Conservation (phyloP, 169 alveolate species). For the Neospora caninum region DNA sequence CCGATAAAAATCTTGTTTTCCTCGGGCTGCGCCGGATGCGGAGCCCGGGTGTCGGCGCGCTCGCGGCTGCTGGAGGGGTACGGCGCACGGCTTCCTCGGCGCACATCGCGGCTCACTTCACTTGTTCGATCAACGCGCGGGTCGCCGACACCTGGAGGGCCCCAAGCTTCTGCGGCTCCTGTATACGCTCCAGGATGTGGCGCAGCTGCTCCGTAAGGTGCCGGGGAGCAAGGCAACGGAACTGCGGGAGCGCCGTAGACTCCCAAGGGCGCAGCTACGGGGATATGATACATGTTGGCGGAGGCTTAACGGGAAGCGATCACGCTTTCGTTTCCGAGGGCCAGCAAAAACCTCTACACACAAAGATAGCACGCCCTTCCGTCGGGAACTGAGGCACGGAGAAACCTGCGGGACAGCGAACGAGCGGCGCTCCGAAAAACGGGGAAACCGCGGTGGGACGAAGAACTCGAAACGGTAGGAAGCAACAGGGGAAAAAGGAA, state of each 20-base stretch:
- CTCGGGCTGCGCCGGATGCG: background rate
- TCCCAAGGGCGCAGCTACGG: conserved; percentile 28
- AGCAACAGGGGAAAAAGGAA: background rate
- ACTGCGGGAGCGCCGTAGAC: conserved; percentile 5
- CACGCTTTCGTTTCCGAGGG: too few species aligned
- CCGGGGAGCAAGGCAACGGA: background rate
- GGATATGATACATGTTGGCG: background rate
- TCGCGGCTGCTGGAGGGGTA: background rate
- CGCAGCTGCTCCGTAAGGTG: background rate
- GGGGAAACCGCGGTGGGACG: background rate
- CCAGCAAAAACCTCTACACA: too few species aligned
- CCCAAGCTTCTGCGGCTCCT: background rate
- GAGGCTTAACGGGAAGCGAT: too few species aligned
- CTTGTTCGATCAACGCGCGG: background rate
- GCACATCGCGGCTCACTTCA: background rate
- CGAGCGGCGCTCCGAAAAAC: background rate
- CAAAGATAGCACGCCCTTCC: too few species aligned
- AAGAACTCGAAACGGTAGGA: background rate
- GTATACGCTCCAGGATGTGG: conserved; percentile 27
- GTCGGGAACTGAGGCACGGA: background rate
- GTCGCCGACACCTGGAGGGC: background rate
- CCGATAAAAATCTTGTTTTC: conserved; percentile 30
- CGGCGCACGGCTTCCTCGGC: background rate
- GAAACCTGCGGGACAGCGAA: background rate
- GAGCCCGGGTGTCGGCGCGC: background rate